phyloP scores from a whole-genome alignment of 331 rosid species.

The Erythrophleum ivorense region DNA sequence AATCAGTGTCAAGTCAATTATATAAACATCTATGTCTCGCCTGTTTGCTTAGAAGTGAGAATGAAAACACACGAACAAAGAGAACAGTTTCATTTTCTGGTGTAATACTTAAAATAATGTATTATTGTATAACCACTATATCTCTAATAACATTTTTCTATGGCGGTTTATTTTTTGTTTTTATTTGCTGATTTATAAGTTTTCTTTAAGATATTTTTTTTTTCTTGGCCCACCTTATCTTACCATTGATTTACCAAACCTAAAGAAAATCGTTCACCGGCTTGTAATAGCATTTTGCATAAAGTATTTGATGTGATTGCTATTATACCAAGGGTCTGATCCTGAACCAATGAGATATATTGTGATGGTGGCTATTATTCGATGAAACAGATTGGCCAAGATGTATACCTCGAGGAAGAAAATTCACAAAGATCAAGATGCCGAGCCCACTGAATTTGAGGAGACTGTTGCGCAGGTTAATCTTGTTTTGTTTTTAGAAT shows the following conservation, averaged over 20 bases:
- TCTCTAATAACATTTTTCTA: background rate
- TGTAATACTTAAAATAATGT: background rate
- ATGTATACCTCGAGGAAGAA: conserved; percentile 71
- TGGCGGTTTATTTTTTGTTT: background rate
- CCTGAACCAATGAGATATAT: background rate
- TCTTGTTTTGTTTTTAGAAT: background rate
- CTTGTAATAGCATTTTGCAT: background rate
- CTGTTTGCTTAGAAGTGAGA: background rate
- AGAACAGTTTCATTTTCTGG: background rate
- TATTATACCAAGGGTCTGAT: background rate
- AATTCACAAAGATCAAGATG: conserved; percentile 66
- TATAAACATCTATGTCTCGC: background rate
- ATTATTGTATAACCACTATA: background rate
- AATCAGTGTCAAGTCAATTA: background rate
- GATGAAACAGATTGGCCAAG: conserved; percentile 42
- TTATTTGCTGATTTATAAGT: background rate
- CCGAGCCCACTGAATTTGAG: conserved; percentile 65
- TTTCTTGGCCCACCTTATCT: background rate
- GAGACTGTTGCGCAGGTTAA: conserved; percentile 67
- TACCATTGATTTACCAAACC: background rate
- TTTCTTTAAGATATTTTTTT: background rate
- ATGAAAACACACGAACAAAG: background rate
- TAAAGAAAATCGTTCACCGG: background rate
- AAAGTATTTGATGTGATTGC: background rate
- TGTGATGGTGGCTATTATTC: background rate